These are phyloP conservation scores for Agaricus subrufescens DNA, from an alignment of 768 basidiomycete genomes.

Conservation along the genomic window DNA sequence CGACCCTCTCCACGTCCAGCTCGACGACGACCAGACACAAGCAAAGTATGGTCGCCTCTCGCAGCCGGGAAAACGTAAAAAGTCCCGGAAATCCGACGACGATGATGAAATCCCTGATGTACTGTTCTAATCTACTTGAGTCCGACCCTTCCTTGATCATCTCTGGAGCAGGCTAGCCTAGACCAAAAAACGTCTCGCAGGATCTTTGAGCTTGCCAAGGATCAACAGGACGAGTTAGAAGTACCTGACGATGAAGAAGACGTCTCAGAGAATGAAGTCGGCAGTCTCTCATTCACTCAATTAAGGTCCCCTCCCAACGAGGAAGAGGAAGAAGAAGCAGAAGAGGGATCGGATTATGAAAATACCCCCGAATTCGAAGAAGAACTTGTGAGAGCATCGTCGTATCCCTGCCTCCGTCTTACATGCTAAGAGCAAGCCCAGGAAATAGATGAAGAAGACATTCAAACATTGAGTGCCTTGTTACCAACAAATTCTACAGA, in stretches of 20 bases:
- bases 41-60: conserved; percentile 78
- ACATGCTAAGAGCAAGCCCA: conserved; percentile 21
- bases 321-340: conserved; percentile 59
- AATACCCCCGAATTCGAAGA: conserved; percentile 54
- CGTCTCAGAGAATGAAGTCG: conserved; percentile 39
- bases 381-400: conserved; percentile 46
- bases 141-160: conserved; percentile 7
- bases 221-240: conserved; percentile 89
- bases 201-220: conserved; percentile 88
- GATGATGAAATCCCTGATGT: conserved; percentile 52
- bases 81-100: conserved; percentile 45
- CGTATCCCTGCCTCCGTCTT: background rate
- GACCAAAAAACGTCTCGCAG: conserved; percentile 80
- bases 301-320: conserved; percentile 27
- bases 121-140: conserved; percentile 14
- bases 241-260: conserved; percentile 55
- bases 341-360: conserved; percentile 46
- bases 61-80: conserved; percentile 71
- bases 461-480: conserved; percentile 78
- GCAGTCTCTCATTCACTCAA: conserved; percentile 28
- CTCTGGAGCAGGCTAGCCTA: conserved; percentile 50
- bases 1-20: conserved; percentile 83
- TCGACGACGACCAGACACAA: conserved; percentile 71
- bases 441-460: conserved; percentile 90
- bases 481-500: conserved; percentile 72